Evolutionary conservation across 768 basidiomycete genomes (phyloP).

Genomic region (Russula earlei): DNA sequence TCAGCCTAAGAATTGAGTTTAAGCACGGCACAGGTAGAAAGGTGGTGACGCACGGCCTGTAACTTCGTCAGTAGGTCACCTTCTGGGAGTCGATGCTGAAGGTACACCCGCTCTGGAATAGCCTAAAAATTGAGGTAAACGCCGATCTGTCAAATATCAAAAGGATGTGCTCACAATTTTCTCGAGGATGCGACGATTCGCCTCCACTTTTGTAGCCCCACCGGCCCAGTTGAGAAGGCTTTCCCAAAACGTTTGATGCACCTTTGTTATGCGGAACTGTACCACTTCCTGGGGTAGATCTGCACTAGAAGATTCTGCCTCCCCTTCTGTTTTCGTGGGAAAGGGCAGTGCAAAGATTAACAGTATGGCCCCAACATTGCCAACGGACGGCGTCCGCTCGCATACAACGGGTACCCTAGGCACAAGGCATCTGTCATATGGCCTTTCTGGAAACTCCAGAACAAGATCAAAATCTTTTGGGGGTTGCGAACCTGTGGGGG

Average conservation of each 20-base stretch:
- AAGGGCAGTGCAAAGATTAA: conserved; percentile 42
- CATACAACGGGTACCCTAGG: conserved; percentile 50
- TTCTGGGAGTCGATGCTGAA: conserved; percentile 48
- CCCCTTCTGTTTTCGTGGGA: conserved; percentile 19
- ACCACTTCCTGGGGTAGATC: conserved; percentile 30
- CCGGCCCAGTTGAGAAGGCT: conserved; percentile 54
- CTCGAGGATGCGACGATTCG: conserved; percentile 37
- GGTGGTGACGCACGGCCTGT: conserved; percentile 37
- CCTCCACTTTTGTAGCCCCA: conserved; percentile 40
- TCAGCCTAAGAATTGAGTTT: conserved; percentile 30
- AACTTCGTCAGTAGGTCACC: conserved; percentile 50
- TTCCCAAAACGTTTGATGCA: conserved; percentile 45
- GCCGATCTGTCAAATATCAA: not conserved
- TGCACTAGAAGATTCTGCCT: conserved; percentile 3
- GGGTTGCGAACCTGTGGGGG: conserved; percentile 19
- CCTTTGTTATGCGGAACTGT: conserved; percentile 40
- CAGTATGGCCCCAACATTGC: conserved; percentile 25
- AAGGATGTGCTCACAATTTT: conserved; percentile 34
- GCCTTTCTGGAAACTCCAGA: conserved; percentile 56
- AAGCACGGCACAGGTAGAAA: not conserved
- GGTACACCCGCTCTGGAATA: conserved; percentile 37
- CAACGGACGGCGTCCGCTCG: conserved; percentile 30
- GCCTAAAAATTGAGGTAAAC: conserved; percentile 26
- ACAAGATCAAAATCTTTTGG: conserved; percentile 63
- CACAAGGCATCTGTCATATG: conserved; percentile 56